Conservation (phyloP, 176 grass and related monocot species). For the Carex littledalei region DNA sequence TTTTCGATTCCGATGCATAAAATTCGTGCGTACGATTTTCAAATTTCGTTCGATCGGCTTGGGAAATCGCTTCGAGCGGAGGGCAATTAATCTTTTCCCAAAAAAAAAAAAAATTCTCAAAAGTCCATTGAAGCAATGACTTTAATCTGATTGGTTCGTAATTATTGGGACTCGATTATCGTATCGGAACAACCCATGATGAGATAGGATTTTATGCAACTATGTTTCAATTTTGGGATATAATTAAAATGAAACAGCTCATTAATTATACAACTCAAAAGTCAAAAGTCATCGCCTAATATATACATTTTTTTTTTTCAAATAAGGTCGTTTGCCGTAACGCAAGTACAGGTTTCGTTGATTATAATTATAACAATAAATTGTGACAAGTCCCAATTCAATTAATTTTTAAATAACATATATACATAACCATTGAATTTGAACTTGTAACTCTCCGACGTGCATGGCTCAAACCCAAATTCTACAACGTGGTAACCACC, state of each 20-base stretch:
- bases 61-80: too few species aligned
- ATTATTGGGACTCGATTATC: neutral
- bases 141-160: neutral
- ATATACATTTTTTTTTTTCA: neutral
- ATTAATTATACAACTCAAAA: neutral
- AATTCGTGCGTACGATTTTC: too few species aligned
- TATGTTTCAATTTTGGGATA: neutral
- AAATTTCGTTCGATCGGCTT: too few species aligned
- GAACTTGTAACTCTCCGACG: slow-evolving; percentile 17
- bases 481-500: slow-evolving; percentile 50
- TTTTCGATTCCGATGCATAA: too few species aligned
- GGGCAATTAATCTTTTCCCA: too few species aligned
- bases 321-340: neutral
- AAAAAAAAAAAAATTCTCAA: too few species aligned
- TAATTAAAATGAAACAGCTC: neutral
- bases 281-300: neutral
- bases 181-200: neutral
- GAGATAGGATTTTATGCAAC: neutral
- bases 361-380: neutral
- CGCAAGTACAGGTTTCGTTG: neutral
- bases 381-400: neutral
- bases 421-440: neutral
- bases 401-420: neutral
- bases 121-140: neutral
- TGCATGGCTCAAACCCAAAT: slow-evolving; percentile 46